phyloP scores from a whole-genome alignment of 2,329 filamentous ascomycete genomes.

The Sphaerulina populicola region DNA sequence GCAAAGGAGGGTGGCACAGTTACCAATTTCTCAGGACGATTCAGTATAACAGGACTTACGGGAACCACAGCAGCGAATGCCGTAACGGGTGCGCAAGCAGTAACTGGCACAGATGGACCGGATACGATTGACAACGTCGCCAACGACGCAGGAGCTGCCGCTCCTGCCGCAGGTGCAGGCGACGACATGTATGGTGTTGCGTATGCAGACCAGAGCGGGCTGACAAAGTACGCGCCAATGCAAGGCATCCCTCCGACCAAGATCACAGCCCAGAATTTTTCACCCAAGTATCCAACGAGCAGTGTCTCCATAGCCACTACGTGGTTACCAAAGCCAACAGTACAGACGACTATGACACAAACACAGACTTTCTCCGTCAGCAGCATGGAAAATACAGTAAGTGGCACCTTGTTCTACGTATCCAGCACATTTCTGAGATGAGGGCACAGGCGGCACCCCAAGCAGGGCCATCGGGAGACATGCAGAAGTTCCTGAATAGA shows the following conservation, averaged over 20 bases:
- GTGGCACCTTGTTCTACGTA: constrained; percentile 25
- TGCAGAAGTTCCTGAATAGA: constrained; percentile 50
- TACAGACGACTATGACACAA: constrained; percentile 47
- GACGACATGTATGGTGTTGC: constrained; percentile 35
- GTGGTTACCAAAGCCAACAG: constrained; percentile 39
- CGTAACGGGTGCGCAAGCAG: constrained; percentile 29
- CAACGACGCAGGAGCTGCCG: constrained; percentile 21
- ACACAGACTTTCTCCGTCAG: constrained; percentile 44
- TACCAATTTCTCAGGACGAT: constrained; percentile 54
- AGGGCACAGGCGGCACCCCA: constrained; percentile 46
- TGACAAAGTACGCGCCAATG: constrained; percentile 55
- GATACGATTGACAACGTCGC: constrained; percentile 30
- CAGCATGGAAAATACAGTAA: constrained; percentile 53
- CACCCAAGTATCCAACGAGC: constrained; percentile 49
- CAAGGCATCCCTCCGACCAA: constrained; percentile 51
- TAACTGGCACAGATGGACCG: constrained; percentile 36
- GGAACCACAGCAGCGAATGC: constrained; percentile 47
- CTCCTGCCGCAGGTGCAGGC: constrained; percentile 15
- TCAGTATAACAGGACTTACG: constrained; percentile 57
- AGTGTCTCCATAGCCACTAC: constrained; percentile 46
- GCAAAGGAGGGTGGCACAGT: constrained; percentile 48
- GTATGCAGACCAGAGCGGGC: constrained; percentile 50
- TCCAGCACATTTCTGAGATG: constrained; percentile 5
- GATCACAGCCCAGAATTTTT: constrained; percentile 47
- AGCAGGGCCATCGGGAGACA: constrained; percentile 44